Evolutionary conservation across 1,284 basidiomycete species (phyloP), one percentile per base, ranked within the genome.

Genomic region (Puccinia polysora): DNA sequence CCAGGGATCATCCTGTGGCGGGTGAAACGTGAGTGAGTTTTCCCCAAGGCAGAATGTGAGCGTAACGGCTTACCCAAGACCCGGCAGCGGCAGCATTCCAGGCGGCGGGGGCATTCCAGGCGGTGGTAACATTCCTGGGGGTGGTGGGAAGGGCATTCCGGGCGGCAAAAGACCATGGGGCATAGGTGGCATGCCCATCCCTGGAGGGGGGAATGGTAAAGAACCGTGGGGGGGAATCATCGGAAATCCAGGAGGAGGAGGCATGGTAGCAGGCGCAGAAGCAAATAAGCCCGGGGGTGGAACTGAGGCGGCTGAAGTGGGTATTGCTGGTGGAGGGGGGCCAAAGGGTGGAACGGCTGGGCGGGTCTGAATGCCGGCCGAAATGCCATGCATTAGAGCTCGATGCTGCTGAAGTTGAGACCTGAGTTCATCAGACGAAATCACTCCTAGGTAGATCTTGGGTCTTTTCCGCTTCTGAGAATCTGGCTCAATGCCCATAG

Each of bases 351-450:
- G 73, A 67, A 74, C 76, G 36, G 73, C 76, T 74, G 70, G 75
- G 70, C 50, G 76, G 43, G 76, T 77, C 73, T 73, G 77, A 68
- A 73, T 76, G 71, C 75, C 73, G 67, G 45, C 75, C 75, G 65
- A 72, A 75, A 76, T 75, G 56, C 84, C 84, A 36, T 90, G 89
- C 94, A 97, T 97, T 49, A 97, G 84, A 1, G 88, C 88, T 80
- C 89, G 93, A 82, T 97, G 95, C 5, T 91, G 89, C 74, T 87
- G 87, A 1, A 97, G 84, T 79, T 94, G 91, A 0, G 87, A 86
- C 74, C 86, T 86, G 28, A 97, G 83, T 78, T 97, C 89, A 0
- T 89, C 89, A 2, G 77, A 76, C 0, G 78, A 75, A 4, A 96
- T 82, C 4, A 87, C 84, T 8, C 86, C 85, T 77, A 94, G 93